Percentiles rank a stretch among this genome's conserved stretches.
Evolutionary conservation across 1,139 yeast species (phyloP).

Genomic region (Scheffersomyces titani): DNA sequence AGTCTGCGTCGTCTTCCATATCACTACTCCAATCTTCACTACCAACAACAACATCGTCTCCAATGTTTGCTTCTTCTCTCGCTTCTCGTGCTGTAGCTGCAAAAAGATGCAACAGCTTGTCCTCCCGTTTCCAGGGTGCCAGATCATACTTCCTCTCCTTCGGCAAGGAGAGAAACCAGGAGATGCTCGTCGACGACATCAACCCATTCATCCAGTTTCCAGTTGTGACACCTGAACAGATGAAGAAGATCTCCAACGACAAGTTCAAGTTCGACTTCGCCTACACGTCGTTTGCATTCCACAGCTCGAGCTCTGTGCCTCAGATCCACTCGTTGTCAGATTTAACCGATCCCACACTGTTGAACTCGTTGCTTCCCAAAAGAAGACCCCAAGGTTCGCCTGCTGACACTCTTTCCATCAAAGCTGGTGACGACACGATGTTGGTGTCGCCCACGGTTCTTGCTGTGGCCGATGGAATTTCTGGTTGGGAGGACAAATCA

Average conservation of each 20-base stretch:
- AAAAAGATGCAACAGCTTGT: not conserved
- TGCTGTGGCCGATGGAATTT: constrained; percentile 64
- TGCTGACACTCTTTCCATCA: constrained; percentile 52
- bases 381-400: constrained; percentile 58
- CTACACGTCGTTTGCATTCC: constrained; percentile 52
- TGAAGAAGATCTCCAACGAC: constrained; percentile 37
- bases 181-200: constrained; percentile 22
- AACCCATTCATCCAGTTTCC: constrained; percentile 48
- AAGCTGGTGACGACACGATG: constrained; percentile 67
- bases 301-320: constrained; percentile 40
- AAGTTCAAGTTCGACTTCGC: constrained; percentile 47
- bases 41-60: not conserved
- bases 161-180: constrained; percentile 16
- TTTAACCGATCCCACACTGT: constrained; percentile 50
- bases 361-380: constrained; percentile 49
- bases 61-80: not conserved
- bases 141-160: constrained; percentile 24
- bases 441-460: constrained; percentile 55
- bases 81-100: not conserved
- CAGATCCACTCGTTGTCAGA: constrained; percentile 53
- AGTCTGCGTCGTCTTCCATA: no score
- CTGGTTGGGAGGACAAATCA: constrained; percentile 57
- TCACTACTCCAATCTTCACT: not conserved
- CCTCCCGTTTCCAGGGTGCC: constrained; percentile 25
- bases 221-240: constrained; percentile 41